Conservation (phyloP, 2,329 filamentous ascomycete genomes). For the Juglanconis oblonga region DNA sequence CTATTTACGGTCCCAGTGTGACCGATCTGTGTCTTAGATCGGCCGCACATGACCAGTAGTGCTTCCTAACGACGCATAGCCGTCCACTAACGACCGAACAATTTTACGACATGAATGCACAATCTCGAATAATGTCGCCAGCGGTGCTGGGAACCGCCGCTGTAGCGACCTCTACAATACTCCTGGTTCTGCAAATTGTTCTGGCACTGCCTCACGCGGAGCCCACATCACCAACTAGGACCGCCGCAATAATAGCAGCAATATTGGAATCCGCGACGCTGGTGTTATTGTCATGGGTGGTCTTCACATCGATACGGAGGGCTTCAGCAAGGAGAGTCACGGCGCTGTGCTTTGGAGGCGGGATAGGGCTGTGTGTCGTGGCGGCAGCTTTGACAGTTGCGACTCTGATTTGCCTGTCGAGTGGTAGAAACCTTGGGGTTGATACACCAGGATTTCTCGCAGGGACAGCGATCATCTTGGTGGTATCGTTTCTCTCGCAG, state of each 20-base stretch:
- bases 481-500: slow-evolving; percentile 44
- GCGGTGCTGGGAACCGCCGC: slow-evolving; percentile 35
- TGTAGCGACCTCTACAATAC: slow-evolving; percentile 35
- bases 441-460: slow-evolving; percentile 36
- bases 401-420: slow-evolving; percentile 40
- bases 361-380: slow-evolving; percentile 39
- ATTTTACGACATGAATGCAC: slow-evolving; percentile 1
- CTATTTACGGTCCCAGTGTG: neutral
- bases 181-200: slow-evolving; percentile 38
- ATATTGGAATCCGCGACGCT: slow-evolving; percentile 36
- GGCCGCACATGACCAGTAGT: slow-evolving; percentile 9
- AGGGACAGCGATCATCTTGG: slow-evolving; percentile 43
- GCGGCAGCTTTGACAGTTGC: slow-evolving; percentile 44
- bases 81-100: slow-evolving; percentile 1
- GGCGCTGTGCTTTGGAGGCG: slow-evolving; percentile 35
- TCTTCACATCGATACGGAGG: slow-evolving; percentile 24
- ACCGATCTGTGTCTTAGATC: slow-evolving; percentile 10
- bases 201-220: slow-evolving; percentile 33
- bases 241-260: slow-evolving; percentile 36
- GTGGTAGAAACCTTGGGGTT: slow-evolving; percentile 31
- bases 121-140: slow-evolving; percentile 26
- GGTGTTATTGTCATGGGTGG: slow-evolving; percentile 31
- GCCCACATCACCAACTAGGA: slow-evolving; percentile 29
- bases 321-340: slow-evolving; percentile 24
- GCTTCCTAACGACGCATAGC: slow-evolving; percentile 10